Base-by-base conservation (phyloP, 495 filamentous ascomycete species). In the Collariella sp. region DNA sequence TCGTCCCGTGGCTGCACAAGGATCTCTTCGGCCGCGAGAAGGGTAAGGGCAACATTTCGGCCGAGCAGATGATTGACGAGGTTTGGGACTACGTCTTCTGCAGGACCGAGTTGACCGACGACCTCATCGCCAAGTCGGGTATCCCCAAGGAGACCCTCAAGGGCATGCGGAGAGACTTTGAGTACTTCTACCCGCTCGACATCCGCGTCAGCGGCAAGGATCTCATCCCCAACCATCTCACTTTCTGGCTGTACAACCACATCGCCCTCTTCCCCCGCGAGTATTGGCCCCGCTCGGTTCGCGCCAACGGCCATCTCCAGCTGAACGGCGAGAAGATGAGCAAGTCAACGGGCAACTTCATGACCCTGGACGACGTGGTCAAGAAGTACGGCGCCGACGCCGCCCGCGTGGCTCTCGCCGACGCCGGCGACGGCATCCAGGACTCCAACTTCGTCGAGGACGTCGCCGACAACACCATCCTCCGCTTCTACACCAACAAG, bases 361-460 rank as follows among this genome's bases (percentile, higher is more conserved):
- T 98, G 63, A 98, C 91, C 19, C 75, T 98, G 23, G 81, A 84
- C 57, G 87, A 95, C 46, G 80, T 88, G 5, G 82, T 91, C 18
- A 81, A 84, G 59, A 98, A 98, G 69, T 98, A 89, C 66, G 93
- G 91, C 59, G 90, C 93, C 7, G 91, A 96, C 70, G 91, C 91
- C 16, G 85, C 87, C 31, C 78, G 91, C 65, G 86, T 98, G 56
- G 89, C 91, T 7, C 83, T 98, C 51, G 90, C 91, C 29, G 93
- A 98, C 72, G 89, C 88, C 16, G 93, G 93, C 61, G 93, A 98
- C 70, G 87, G 88, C 50, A 87, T 96, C 51, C 83, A 89, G 54
- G 93, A 98, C 72, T 91, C 93, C 51, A 99, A 99, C 74, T 95
- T 99, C 62, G 93, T 95, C 59, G 93, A 99, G 73, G 79, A 83